Base-by-base conservation (phyloP, 2,329 filamentous ascomycete genomes). In the Gnomoniopsis smithogilvyi region DNA sequence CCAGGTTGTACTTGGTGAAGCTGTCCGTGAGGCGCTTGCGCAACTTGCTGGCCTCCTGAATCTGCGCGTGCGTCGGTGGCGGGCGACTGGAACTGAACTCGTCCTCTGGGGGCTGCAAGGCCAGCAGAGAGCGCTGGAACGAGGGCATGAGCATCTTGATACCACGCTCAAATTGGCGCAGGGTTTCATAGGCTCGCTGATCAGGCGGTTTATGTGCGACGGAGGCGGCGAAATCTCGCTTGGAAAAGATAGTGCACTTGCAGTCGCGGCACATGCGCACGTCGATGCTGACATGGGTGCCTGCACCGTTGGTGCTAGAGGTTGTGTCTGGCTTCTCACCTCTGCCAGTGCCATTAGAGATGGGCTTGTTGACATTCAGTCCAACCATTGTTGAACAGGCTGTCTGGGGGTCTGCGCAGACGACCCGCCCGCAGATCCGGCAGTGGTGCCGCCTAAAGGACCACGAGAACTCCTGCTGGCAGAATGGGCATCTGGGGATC, bases 381-480 rank as follows among this genome's bases (percentile, higher is more conserved):
- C 88, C 90, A 55, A 99, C 81, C 66, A 96, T 91, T 10, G 80
- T 85, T 1, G 95, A 99, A 72, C 95, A 99, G 3, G 75, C 86
- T 0, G 95, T 99, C 59, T 85, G 82, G 0, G 84, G 84, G 72
- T 99, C 95, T 14, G 92, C 92, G 70, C 95, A 99, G 0, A 99
- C 92, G 0, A 99, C 92, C 47, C 89, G 85, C 3, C 95, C 95
- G 68, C 95, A 99, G 73, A 96, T 88, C 56, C 95, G 85, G 73
- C 95, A 99, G 73, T 99, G 95, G 72, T 98, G 95, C 65, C 95
- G 81, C 67, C 95, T 85, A 68, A 98, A 96, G 1, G 92, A 90
- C 83, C 96, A 98, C 15, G 88, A 89, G 72, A 99, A 99, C 58
- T 96, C 92, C 68, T 99, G 95, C 69, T 96, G 91, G 68, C 95